Percentiles rank a stretch among this genome's conserved stretches.
Conservation (phyloP, 306 rosid species). For the Leucaena leucocephala region DNA sequence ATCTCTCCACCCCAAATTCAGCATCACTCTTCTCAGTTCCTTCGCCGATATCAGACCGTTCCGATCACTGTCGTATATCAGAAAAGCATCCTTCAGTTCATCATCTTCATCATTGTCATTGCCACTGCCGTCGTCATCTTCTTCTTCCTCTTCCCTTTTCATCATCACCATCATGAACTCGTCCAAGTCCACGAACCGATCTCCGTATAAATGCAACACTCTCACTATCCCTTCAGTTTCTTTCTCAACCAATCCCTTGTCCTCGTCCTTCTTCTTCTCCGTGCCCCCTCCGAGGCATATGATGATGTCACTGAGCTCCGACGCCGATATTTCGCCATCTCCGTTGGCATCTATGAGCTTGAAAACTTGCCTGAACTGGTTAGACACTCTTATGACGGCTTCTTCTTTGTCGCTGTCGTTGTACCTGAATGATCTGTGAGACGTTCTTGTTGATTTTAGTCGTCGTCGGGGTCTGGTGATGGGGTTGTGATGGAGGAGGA, state of each 20-base stretch:
- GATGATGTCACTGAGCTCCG: slow-evolving; percentile 58
- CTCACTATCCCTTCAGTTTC: slow-evolving; percentile 68
- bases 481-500: slow-evolving; percentile 39
- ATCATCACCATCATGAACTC: slow-evolving; percentile 74
- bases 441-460: not conserved
- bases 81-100: slow-evolving; percentile 68
- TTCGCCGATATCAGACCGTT: slow-evolving; percentile 65
- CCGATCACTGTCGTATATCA: slow-evolving; percentile 60
- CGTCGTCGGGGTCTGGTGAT: slow-evolving; percentile 7
- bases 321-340: slow-evolving; percentile 66
- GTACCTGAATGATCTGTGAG: not conserved
- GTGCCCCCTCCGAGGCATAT: slow-evolving; percentile 49
- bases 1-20: slow-evolving; percentile 53
- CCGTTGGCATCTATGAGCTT: slow-evolving; percentile 63
- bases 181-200: slow-evolving; percentile 68
- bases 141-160: slow-evolving; percentile 29
- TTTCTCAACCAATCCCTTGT: slow-evolving; percentile 39
- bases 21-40: slow-evolving; percentile 59
- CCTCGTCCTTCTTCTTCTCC: not conserved
- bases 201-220: slow-evolving; percentile 64
- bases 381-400: slow-evolving; percentile 42
- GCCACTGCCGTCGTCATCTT: not conserved
- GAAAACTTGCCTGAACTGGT: slow-evolving; percentile 66
- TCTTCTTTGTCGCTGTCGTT: not conserved
- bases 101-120: not conserved